These are phyloP conservation scores for Eruca vesicaria DNA, from an alignment of 441 rosid species.

Conservation along the genomic window DNA sequence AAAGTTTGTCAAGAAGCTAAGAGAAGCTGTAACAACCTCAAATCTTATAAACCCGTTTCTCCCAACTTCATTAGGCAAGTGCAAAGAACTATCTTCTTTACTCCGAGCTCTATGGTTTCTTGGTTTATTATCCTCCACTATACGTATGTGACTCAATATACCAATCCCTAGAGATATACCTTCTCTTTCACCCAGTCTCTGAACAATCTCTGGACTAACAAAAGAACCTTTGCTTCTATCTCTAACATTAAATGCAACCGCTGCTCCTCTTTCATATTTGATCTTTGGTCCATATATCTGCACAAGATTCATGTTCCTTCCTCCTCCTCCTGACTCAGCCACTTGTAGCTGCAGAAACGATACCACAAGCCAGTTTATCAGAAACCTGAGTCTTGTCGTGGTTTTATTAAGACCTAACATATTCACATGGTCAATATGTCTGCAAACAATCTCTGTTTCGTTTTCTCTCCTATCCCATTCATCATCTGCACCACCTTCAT, in stretches of 20 bases:
- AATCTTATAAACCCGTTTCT: slow-evolving; percentile 72
- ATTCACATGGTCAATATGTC: slow-evolving; percentile 86
- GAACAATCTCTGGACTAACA: slow-evolving; percentile 81
- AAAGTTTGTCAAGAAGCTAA: slow-evolving; percentile 90
- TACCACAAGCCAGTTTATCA: slow-evolving; percentile 96
- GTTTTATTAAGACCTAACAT: slow-evolving; percentile 93
- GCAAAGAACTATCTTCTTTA: slow-evolving; percentile 61
- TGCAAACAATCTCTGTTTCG: slow-evolving; percentile 61
- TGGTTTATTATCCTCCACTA: slow-evolving; percentile 54
- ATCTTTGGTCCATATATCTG: slow-evolving; percentile 96
- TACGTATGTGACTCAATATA: slow-evolving; percentile 76
- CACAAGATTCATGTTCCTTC: slow-evolving; percentile 57
- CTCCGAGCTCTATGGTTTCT: slow-evolving; percentile 46
- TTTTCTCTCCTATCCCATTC: slow-evolving; percentile 81
- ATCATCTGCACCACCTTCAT: slow-evolving; percentile 47
- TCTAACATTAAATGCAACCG: slow-evolving; percentile 89
- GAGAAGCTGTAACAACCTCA: slow-evolving; percentile 94
- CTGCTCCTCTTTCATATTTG: slow-evolving; percentile 98
- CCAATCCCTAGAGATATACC: slow-evolving; percentile 89
- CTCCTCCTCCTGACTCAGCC: slow-evolving; percentile 44
- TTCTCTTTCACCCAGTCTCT: slow-evolving; percentile 88
- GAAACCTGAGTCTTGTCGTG: slow-evolving; percentile 71
- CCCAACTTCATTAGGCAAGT: slow-evolving; percentile 51
- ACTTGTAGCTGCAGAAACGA: slow-evolving; percentile 84
- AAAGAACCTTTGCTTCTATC: slow-evolving; percentile 57